A percentile compares a stretch with the other conserved stretches of the same genome.
phyloP scores from a whole-genome alignment of 768 basidiomycete genomes.

The Serendipita vermifera region DNA sequence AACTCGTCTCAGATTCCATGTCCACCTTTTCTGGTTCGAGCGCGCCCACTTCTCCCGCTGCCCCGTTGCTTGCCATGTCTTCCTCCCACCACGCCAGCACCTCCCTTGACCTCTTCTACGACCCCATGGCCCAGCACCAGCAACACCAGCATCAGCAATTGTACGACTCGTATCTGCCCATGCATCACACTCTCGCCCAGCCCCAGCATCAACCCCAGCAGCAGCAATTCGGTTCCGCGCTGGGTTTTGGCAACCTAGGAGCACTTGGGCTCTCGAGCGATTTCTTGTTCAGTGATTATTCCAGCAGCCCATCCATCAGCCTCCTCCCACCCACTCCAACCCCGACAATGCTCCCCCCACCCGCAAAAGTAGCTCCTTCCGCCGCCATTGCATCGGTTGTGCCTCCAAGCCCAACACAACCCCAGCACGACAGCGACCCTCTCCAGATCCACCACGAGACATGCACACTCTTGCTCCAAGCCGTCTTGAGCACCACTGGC shows the following conservation, averaged over 20 bases:
- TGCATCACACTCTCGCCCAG: not conserved
- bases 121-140: not conserved
- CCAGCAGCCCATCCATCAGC: not conserved
- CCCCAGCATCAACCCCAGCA: not conserved
- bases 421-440: not conserved
- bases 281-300: not conserved
- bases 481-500: constrained; percentile 12
- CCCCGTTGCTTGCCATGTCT: not conserved
- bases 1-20: not conserved
- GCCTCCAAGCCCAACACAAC: not conserved
- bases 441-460: constrained; percentile 1
- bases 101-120: too few species aligned
- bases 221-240: not conserved
- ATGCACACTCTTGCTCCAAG: constrained; percentile 19
- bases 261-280: not conserved
- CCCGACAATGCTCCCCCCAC: not conserved
- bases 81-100: not conserved
- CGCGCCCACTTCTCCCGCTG: not conserved
- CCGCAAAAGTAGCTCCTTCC: not conserved
- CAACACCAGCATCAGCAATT: not conserved
- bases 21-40: constrained; percentile 1
- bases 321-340: not conserved
- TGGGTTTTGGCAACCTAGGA: not conserved
- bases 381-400: not conserved
- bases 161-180: not conserved